These are phyloP conservation scores for Verbena officinalis DNA, from an alignment of 257 asterid species.

Conservation along the genomic window DNA sequence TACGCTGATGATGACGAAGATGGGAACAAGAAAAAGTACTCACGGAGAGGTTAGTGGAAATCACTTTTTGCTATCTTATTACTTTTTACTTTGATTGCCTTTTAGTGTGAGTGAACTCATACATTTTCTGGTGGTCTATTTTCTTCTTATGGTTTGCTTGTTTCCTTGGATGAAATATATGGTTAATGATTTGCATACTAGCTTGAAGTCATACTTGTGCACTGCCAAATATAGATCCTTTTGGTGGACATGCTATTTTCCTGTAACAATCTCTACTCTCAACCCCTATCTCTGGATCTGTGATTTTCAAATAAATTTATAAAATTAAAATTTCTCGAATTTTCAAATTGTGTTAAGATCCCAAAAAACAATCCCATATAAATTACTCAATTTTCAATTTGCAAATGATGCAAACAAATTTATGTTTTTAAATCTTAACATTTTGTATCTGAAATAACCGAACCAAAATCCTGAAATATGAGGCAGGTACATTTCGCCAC, in stretches of 20 bases:
- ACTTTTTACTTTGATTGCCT: not conserved
- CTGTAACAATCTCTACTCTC: not conserved
- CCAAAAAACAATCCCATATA: not conserved
- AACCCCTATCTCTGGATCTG: not conserved
- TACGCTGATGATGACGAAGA: slow-evolving; percentile 95
- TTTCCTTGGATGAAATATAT: slow-evolving; percentile 3
- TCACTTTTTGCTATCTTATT: slow-evolving; percentile 11
- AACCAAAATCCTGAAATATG: slow-evolving; percentile 12
- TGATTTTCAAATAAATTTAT: not conserved
- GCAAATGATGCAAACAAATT: not conserved
- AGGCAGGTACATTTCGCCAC: slow-evolving; percentile 70
- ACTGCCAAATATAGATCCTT: not conserved
- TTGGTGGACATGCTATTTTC: not conserved
- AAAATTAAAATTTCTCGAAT: not conserved
- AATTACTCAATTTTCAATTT: not conserved
- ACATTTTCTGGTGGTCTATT: not conserved
- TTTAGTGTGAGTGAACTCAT: not conserved
- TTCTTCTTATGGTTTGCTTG: not conserved
- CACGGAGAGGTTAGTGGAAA: slow-evolving; percentile 55
- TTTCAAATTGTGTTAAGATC: not conserved
- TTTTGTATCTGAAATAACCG: not conserved
- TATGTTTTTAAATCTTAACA: not conserved
- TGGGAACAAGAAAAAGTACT: slow-evolving; percentile 71
- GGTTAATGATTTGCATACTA: not conserved
- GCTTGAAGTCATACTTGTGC: too few relatives aligned